phyloP scores from a whole-genome alignment of 2,329 filamentous ascomycete species.

The Apiospora aurea region DNA sequence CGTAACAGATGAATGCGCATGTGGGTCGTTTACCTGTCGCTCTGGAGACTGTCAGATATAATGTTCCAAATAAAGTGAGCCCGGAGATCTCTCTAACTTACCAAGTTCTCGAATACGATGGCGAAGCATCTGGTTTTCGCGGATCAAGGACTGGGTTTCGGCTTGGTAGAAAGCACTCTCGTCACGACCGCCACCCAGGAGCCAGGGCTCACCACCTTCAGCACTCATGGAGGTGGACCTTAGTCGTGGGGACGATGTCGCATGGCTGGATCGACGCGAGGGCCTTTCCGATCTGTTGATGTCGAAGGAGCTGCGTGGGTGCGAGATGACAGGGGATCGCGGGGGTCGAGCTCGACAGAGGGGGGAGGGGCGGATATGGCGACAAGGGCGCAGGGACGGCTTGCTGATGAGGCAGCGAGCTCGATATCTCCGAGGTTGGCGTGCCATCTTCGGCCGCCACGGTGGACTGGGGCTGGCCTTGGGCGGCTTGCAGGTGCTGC shows the following conservation, averaged over 20 bases:
- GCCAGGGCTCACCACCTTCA: slow-evolving; percentile 64
- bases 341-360: slow-evolving; percentile 48
- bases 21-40: slow-evolving; percentile 57
- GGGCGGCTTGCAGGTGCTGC: slow-evolving; percentile 61
- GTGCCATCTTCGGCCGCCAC: slow-evolving; percentile 59
- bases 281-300: slow-evolving; percentile 62
- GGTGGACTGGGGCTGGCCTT: slow-evolving; percentile 43
- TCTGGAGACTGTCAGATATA: slow-evolving; percentile 44
- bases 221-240: slow-evolving; percentile 64
- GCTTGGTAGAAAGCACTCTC: slow-evolving; percentile 83
- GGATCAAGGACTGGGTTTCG: slow-evolving; percentile 77
- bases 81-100: slow-evolving; percentile 39
- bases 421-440: slow-evolving; percentile 52
- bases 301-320: slow-evolving; percentile 66
- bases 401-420: slow-evolving; percentile 38
- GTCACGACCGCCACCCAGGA: slow-evolving; percentile 70
- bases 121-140: slow-evolving; percentile 85
- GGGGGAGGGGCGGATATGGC: slow-evolving; percentile 42
- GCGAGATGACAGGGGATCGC: slow-evolving; percentile 57
- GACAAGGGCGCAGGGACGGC: slow-evolving; percentile 31
- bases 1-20: slow-evolving; percentile 45
- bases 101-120: slow-evolving; percentile 77
- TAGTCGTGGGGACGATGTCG: slow-evolving; percentile 61
- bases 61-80: slow-evolving; percentile 4
- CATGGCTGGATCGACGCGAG: slow-evolving; percentile 66